Evolutionary conservation across 768 basidiomycete genomes (phyloP).

Genomic region (Lyophyllum decastes): DNA sequence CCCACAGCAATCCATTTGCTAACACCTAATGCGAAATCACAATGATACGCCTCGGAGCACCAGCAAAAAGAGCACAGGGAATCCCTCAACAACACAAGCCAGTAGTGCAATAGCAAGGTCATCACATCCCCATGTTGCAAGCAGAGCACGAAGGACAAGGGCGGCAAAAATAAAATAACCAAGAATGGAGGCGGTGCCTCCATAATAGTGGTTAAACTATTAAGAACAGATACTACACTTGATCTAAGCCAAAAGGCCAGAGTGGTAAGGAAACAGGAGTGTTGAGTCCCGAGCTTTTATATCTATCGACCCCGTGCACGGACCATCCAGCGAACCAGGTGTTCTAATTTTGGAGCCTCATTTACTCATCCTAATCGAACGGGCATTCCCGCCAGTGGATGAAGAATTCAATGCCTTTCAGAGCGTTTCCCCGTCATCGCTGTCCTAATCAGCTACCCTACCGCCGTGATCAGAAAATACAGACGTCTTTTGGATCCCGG

Average conservation of each 20-base stretch:
- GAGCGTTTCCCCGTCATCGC: no score
- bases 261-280: conserved; percentile 60
- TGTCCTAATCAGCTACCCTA: no score
- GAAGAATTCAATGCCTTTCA: no score
- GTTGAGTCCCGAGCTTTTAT: neutral
- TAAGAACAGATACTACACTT: conserved; percentile 98
- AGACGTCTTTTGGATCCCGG: no score
- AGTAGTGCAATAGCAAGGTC: neutral
- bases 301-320: neutral
- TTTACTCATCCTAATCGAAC: neutral
- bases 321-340: neutral
- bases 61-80: conserved; percentile 6
- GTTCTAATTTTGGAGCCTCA: no score
- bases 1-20: conserved; percentile 4
- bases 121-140: conserved; percentile 2
- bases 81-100: conserved; percentile 8
- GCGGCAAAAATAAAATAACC: neutral
- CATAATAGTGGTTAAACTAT: conserved; percentile 9
- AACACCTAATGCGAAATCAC: neutral
- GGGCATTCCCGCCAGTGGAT: no score
- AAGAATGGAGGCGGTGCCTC: neutral
- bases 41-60: neutral
- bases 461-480: no score
- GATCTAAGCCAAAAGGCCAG: conserved; percentile 97
- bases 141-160: conserved; percentile 3